Base-by-base conservation (phyloP, 192 early-diverging fungal species). In the Dissophora ornata region DNA sequence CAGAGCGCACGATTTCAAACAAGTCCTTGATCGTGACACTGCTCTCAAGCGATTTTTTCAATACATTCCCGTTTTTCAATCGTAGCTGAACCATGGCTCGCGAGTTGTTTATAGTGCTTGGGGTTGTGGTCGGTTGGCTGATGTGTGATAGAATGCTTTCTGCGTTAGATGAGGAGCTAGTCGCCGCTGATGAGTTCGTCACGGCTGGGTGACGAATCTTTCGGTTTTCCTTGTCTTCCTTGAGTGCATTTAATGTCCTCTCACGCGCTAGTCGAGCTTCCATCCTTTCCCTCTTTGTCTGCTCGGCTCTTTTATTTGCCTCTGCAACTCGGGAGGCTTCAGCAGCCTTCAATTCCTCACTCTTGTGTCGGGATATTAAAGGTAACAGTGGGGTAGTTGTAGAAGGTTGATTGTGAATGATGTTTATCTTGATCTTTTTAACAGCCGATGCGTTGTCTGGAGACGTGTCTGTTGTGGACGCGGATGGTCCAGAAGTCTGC, bases 401-500 rank as follows among this genome's bases (percentile, higher is more conserved):
- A 25, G 65, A 13, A 13, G 49, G 40, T 41, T 30, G 29, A 8
- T 45, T 52, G 6, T 44, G 52, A 28, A 77, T 22, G 36, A 77
- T 77, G 51, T 77, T 77, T 51, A 77, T 77, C 29, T 77, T 77
- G 32, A 77, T 67, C 47, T 67, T 75, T 26, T 75, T 75, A 13
- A 59, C 16, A 0, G 63, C 26, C 4, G 55, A 42, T 24, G 55
- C 10, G 29, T 10, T n/a, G 22, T n/a, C 9, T 38, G 38, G 11
- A 7, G 40, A 30, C 9, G 40, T 11, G 3, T n/a, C 29, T 11
- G 40, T 21, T 33, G 40, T 5, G 6, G 47, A 6, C 3, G 32
- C 0, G 22, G 15, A 9, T 40, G 34, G 13, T n/a, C 10, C 19
- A 18, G 47, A 8, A 28, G 3, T 18, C n/a, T 19, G 41, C 11